These are phyloP conservation scores for Schoenoplectus tabernaemontani DNA, from an alignment of 202 grass and related monocot genomes.

Conservation along the genomic window DNA sequence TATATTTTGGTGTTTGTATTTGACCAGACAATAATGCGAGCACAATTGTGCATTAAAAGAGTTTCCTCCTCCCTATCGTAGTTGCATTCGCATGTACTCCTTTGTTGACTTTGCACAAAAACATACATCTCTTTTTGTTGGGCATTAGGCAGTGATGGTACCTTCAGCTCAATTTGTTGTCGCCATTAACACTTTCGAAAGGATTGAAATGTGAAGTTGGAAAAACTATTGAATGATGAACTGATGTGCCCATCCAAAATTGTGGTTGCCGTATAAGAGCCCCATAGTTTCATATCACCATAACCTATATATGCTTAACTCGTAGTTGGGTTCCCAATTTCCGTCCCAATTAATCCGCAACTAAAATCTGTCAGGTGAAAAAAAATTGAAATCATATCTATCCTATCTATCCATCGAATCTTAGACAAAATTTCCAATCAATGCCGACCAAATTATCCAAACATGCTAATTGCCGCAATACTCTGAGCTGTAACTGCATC, in stretches of 20 bases:
- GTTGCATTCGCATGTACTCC: slow-evolving; percentile 13
- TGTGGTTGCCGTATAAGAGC: background rate
- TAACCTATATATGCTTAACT: background rate
- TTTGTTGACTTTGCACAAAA: background rate
- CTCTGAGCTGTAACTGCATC: background rate
- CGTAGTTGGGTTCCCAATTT: too few relatives aligned
- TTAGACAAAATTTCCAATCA: background rate
- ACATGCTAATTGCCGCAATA: background rate
- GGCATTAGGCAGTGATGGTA: slow-evolving; percentile 1
- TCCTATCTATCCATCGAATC: background rate
- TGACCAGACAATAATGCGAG: background rate
- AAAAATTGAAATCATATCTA: background rate
- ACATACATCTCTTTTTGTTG: background rate
- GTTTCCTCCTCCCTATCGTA: background rate
- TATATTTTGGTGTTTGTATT: background rate
- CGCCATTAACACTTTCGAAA: slow-evolving; percentile 20
- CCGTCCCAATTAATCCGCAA: too few relatives aligned
- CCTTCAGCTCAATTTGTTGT: slow-evolving; percentile 16
- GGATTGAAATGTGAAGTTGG: background rate
- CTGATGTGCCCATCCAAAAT: slow-evolving; percentile 8
- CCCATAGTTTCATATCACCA: background rate
- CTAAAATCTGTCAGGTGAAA: background rate
- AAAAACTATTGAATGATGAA: background rate
- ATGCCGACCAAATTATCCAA: background rate
- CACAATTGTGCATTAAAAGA: background rate